These are phyloP conservation scores for Candida succiphila DNA, from an alignment of 805 yeast genomes.

Conservation along the genomic window DNA sequence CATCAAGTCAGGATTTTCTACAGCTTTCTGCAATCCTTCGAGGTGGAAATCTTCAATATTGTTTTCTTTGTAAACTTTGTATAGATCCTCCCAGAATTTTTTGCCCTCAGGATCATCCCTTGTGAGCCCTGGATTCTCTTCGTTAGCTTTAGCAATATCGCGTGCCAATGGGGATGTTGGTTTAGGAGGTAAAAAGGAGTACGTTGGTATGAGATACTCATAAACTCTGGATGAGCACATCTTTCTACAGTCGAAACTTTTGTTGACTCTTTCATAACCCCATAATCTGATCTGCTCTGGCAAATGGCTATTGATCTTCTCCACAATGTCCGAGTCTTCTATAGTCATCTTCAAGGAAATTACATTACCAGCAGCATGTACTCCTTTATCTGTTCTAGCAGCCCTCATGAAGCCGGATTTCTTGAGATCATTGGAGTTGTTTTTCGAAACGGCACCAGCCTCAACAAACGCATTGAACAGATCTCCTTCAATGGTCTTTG, in stretches of 20 bases:
- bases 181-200: conserved; percentile 84
- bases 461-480: conserved; percentile 71
- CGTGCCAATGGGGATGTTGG: conserved; percentile 60
- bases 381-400: conserved; percentile 91
- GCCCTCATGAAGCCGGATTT: conserved; percentile 83
- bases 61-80: conserved; percentile 22
- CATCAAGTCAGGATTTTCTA: conserved; percentile 23
- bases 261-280: conserved; percentile 86
- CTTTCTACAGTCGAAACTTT: conserved; percentile 88
- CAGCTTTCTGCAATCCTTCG: conserved; percentile 25
- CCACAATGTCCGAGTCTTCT: conserved; percentile 67
- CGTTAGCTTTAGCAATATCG: conserved; percentile 43
- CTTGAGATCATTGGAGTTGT: conserved; percentile 80
- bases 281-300: conserved; percentile 88
- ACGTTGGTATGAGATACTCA: conserved; percentile 89
- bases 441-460: conserved; percentile 83
- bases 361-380: conserved; percentile 94
- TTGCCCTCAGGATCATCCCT: conserved; percentile 59
- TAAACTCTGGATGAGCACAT: conserved; percentile 94
- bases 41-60: conserved; percentile 32
- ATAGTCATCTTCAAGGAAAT: conserved; percentile 75
- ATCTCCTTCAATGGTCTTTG: conserved; percentile 85
- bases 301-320: conserved; percentile 60
- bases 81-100: conserved; percentile 59
- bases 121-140: conserved; percentile 46